Evolutionary conservation across 1,284 basidiomycete species (phyloP), one percentile per base, ranked within the genome.

Genomic region (Malassezia vespertilionis): DNA sequence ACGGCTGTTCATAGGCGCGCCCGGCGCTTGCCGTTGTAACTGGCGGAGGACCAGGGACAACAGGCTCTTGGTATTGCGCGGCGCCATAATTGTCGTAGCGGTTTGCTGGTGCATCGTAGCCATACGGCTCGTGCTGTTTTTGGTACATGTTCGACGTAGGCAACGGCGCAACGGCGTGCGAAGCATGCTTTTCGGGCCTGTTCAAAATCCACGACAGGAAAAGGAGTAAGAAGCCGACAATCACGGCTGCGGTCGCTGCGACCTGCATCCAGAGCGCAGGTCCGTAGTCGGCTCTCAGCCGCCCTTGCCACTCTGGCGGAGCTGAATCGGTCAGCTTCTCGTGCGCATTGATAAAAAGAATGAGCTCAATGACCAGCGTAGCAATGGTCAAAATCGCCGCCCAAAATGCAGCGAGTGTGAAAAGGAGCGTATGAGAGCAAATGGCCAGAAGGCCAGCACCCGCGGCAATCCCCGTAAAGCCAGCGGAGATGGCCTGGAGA

Each of bases 221-320:
- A 7, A 61, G 44, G 44, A 61, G 50, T 43, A 60, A 52, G 28
- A 57, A 56, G 17, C 59, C 61, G 14, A 63, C 54, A 31, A 61
- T 48, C 18, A 52, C 57, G 9, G 59, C 57, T n/a, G 59, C 59
- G 2, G 58, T 44, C 14, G 61, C 51, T 11, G 61, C 61, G 17
- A 63, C 59, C 43, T 63, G 61, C 42, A 63, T 52, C 61, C 61
- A 63, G 45, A 60, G 53, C 11, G 56, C 61, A 3, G 60, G 60
- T 2, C 59, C 61, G 17, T 60, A 50, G 18, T 45, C 43, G 33
- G 40, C 46, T 12, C n/a, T 12, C 11, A n/a, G 9, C 12, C 28
- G 28, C 17, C 17, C 24, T 39, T 27, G 24, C 22, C 30, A 9
- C 8, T 5, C 15, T 15, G 12, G 18, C 15, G 12, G 15, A 39